Base-by-base conservation (phyloP, 2,329 filamentous ascomycete genomes). In the Hirsutella minnesotensis region DNA sequence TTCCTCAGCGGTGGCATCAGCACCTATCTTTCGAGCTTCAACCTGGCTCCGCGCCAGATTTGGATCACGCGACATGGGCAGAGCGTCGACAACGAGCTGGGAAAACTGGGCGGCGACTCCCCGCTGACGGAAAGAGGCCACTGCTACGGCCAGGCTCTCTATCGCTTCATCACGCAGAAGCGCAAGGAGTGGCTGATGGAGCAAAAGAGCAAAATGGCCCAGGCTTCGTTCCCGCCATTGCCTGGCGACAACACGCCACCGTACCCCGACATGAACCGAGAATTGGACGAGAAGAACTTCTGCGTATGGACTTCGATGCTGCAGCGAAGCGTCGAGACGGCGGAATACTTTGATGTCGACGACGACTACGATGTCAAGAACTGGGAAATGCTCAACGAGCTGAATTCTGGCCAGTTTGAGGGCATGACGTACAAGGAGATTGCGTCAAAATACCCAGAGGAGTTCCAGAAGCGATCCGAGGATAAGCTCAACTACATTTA, bases 281-380 rank as follows among this genome's bases (percentile, higher is more conserved):
- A 82, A 39, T 67, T 80, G 24, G 77, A 83, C 24, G 75, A 85
- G 55, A 94, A 95, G 68, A 87, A 87, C 58, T 96, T 95, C 59
- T 98, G 92, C 61, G 86, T 98, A 15, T 98, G 92, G 92, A 95
- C 90, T 0, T 94, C 86, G 3, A 96, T 96, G 90, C 76, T 98
- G 49, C 83, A 85, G 58, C 84, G 92, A 49, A 88, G 86, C 46
- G 81, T 92, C 40, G 80, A 95, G 57, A 94, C 89, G 1, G 88
- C 84, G 0, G 80, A 92, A 49, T 83, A 84, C 60, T 98, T 96
- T 60, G 85, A 94, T 51, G 73, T 69, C 0, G 92, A 96, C 50
- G 90, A 96, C 19, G 86, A 95, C 42, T 95, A 90, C 59, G 92
- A 96, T 51, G 81, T 94, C 53, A 98, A 98, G 68, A 86, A 94